phyloP scores from a whole-genome alignment of 768 basidiomycete species.

The Agaricus sinodeliciosus region DNA sequence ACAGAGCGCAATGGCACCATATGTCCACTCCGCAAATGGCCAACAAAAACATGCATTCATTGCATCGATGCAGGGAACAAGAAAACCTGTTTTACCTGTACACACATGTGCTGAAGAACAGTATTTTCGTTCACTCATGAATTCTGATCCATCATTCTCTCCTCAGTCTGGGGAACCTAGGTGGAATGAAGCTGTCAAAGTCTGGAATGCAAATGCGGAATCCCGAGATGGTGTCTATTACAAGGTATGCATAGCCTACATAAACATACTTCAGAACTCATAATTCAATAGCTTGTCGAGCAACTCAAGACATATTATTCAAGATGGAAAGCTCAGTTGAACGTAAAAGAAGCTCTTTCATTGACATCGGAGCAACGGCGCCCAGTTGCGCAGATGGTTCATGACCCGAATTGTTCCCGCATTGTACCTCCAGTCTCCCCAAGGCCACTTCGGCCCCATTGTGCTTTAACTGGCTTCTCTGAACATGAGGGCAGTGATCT shows the following conservation, averaged over 20 bases:
- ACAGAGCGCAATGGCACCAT: not conserved
- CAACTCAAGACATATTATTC: not conserved
- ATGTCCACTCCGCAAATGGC: not conserved
- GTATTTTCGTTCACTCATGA: not conserved
- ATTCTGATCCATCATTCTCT: not conserved
- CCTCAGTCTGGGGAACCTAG: not conserved
- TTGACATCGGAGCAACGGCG: not conserved
- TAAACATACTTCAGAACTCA: not conserved
- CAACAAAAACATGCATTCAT: not conserved
- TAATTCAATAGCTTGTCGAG: not conserved
- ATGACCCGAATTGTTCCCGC: not conserved
- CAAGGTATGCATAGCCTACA: not conserved
- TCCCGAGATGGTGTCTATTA: not conserved
- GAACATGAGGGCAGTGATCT: too few species aligned
- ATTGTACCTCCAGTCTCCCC: not conserved
- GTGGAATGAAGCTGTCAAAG: not conserved
- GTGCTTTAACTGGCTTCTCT: too few species aligned
- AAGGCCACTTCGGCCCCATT: not conserved
- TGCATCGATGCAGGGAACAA: not conserved
- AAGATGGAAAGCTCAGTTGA: not conserved
- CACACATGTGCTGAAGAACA: not conserved
- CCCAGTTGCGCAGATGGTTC: not conserved
- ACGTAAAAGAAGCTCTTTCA: not conserved
- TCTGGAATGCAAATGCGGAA: not conserved
- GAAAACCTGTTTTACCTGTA: not conserved